These are phyloP conservation scores for Ambrosia hybrid DNA, from an alignment of 140 eudicot genomes.

Conservation along the genomic window DNA sequence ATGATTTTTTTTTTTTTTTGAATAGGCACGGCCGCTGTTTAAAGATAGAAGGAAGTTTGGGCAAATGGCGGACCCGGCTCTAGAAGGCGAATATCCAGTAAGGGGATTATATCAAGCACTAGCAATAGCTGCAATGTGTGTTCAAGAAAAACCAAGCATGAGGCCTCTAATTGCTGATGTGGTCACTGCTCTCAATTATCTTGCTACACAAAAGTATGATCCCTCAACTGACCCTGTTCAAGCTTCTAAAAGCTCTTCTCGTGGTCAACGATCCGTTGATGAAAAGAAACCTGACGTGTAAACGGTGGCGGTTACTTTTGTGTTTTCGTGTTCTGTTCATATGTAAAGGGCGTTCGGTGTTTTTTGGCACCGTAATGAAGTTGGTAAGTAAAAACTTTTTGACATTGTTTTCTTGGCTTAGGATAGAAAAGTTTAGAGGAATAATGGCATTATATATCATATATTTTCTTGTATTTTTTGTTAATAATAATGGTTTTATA, in stretches of 20 bases:
- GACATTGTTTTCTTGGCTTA: constrained; percentile 31
- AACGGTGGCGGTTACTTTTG: constrained; percentile 28
- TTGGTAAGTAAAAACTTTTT: constrained; percentile 22
- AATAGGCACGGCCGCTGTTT: constrained; percentile 78
- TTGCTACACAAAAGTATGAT: constrained; percentile 60
- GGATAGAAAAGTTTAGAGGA: constrained; percentile 28
- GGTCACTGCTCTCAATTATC: constrained; percentile 70
- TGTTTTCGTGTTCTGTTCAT: constrained; percentile 19
- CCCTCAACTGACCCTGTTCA: constrained; percentile 41
- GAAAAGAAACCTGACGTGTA: constrained; percentile 32
- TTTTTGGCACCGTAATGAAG: constrained; percentile 30
- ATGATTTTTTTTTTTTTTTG: background rate
- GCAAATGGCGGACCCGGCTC: constrained; percentile 77
- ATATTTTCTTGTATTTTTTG: constrained; percentile 6
- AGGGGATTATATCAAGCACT: constrained; percentile 77
- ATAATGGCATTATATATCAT: constrained; percentile 28
- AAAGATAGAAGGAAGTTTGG: constrained; percentile 65
- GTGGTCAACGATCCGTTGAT: constrained; percentile 27
- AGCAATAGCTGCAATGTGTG: constrained; percentile 91
- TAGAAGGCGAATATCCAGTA: constrained; percentile 66
- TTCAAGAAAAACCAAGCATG: constrained; percentile 68
- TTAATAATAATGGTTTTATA: background rate
- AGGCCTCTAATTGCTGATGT: constrained; percentile 75
- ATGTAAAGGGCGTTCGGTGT: constrained; percentile 37
- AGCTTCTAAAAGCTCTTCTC: constrained; percentile 29